Base-by-base conservation (phyloP, 495 filamentous ascomycete species). In the Podospora sp. region DNA sequence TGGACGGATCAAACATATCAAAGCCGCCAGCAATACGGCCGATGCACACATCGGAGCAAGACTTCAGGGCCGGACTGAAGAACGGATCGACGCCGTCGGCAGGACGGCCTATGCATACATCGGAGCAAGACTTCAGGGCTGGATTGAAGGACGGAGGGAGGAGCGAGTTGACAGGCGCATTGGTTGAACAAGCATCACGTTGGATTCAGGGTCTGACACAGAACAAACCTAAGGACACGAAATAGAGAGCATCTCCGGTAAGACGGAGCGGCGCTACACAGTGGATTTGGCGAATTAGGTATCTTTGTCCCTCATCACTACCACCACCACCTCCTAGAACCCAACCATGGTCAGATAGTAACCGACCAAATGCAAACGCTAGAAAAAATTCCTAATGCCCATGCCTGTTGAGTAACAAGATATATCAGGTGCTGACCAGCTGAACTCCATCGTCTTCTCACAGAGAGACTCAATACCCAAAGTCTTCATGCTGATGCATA, bases 401-500 rank as follows among this genome's bases (percentile, higher is more conserved):
- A 46, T 46, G 16, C 9, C 40, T 46, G 40, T 18, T 14, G 40
- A 46, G 40, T 46, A 18, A 46, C 40, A 14, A 14, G 12, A 46
- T 18, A 46, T 2, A 12, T 14, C 12, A 46, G 9, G 14, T 46
- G 40, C 40, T 18, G 16, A 46, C 14, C 4, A 46, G 40, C n/a
- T 26, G 52, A 22, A 22, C 52, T 14, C 46, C 40, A 55, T 20
- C 6, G 18, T 63, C 60, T 46, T 46, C 40, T 46, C 9, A 12
- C 40, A 2, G n/a, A 35, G 57, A n/a, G n/a, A 58, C 8, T 61
- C 68, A 84, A 71, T 79, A 83, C 16, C 81, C 81, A 70, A 78
- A 80, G 53, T 79, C 76, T 62, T 82, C 82, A 72, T 86, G 83
- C 62, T 85, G 82, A 70, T 87, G 85, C 58, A 87, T 81, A 4